phyloP scores from a whole-genome alignment of 805 yeast species.

The Candida pseudoglaebosa region DNA sequence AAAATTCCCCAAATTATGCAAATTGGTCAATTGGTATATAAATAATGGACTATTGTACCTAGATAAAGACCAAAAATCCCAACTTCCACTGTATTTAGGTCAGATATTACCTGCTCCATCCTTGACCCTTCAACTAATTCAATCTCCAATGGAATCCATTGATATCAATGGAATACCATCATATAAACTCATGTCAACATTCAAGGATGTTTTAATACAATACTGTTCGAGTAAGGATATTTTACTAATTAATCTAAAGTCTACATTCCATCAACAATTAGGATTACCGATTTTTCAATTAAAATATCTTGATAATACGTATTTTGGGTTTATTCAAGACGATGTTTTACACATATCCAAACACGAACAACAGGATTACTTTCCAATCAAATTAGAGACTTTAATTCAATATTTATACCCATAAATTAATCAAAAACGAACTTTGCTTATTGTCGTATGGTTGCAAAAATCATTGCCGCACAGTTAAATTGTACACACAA shows the following conservation, averaged over 20 bases:
- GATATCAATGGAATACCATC: slow-evolving; percentile 39
- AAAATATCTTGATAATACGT: slow-evolving; percentile 14
- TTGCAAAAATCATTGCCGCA: background rate
- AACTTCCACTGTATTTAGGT: slow-evolving; percentile 5
- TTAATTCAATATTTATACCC: slow-evolving; percentile 10
- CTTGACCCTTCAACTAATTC: background rate
- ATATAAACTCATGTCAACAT: slow-evolving; percentile 42
- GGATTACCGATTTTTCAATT: slow-evolving; percentile 47
- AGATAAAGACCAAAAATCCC: background rate
- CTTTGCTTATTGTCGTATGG: background rate
- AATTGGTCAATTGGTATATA: slow-evolving; percentile 11
- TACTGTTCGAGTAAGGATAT: slow-evolving; percentile 52
- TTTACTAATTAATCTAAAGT: slow-evolving; percentile 31
- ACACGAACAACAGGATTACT: slow-evolving; percentile 23
- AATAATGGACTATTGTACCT: slow-evolving; percentile 6
- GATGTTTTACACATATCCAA: slow-evolving; percentile 57
- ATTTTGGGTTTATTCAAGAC: slow-evolving; percentile 50
- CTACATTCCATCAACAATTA: slow-evolving; percentile 24
- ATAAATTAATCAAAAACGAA: background rate
- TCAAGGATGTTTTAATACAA: slow-evolving; percentile 62
- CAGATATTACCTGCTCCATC: background rate
- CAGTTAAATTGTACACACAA: background rate
- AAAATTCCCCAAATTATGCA: background rate
- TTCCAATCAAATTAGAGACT: slow-evolving; percentile 40
- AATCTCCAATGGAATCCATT: slow-evolving; percentile 2